A percentile compares a stretch with the other conserved stretches of the same genome.
These are phyloP conservation scores for Fimicolochytrium jonesii DNA, from an alignment of 192 early-diverging fungal species.

Conservation along the genomic window DNA sequence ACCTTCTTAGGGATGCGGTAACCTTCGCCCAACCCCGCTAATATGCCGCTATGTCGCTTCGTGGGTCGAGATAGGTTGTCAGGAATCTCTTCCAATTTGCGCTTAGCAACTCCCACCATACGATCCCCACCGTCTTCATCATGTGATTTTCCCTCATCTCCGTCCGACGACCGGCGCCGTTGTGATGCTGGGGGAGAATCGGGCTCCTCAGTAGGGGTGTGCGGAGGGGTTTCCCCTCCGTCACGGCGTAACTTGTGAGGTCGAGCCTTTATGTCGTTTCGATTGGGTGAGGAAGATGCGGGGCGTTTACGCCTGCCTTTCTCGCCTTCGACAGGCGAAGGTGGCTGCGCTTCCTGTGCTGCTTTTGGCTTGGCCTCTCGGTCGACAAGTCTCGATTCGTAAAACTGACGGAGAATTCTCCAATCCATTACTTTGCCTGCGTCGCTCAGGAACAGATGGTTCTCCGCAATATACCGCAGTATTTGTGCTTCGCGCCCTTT, in stretches of 20 bases:
- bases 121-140: not conserved
- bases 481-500: conserved; percentile 11
- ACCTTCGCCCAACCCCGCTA: no score
- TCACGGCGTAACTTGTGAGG: not conserved
- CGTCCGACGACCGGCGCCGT: not conserved
- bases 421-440: conserved; percentile 2
- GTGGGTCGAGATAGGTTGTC: not conserved
- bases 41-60: not conserved
- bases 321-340: not conserved
- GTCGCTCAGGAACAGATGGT: not conserved
- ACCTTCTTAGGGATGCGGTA: conserved; percentile 6
- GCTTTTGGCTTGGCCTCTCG: not conserved
- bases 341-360: not conserved
- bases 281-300: no score
- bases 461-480: conserved; percentile 12
- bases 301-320: no score
- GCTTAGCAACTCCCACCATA: not conserved
- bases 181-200: not conserved
- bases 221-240: not conserved
- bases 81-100: not conserved
- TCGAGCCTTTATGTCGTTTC: not conserved
- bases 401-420: not conserved
- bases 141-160: no score
- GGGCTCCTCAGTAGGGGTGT: not conserved
- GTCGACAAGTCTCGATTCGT: not conserved